Percentiles rank a stretch among this genome's conserved stretches.
Conservation (phyloP, 768 basidiomycete species). For the Lentinus tigrinus region DNA sequence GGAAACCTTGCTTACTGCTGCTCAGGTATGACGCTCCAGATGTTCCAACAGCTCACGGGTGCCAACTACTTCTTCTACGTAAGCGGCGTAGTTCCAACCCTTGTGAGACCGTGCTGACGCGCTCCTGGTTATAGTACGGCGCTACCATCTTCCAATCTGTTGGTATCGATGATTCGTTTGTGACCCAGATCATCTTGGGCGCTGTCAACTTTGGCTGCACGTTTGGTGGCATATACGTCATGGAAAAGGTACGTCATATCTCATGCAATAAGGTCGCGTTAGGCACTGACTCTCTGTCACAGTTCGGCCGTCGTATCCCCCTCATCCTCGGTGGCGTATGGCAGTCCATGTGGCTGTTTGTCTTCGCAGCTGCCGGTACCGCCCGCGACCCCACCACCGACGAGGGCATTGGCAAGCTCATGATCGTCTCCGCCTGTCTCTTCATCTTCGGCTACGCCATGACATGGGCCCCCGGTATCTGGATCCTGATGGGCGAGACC, state of each 20-base stretch:
- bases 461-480: slow-evolving; percentile 75
- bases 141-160: slow-evolving; percentile 69
- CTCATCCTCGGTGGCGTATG: slow-evolving; percentile 69
- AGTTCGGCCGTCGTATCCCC: slow-evolving; percentile 65
- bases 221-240: slow-evolving; percentile 70
- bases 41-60: slow-evolving; percentile 70
- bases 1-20: not conserved
- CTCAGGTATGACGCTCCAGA: slow-evolving; percentile 59
- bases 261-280: not conserved
- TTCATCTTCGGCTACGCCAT: slow-evolving; percentile 72
- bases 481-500: slow-evolving; percentile 78
- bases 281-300: not conserved
- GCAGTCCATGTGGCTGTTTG: slow-evolving; percentile 70
- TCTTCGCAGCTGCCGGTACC: slow-evolving; percentile 72
- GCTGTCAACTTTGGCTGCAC: slow-evolving; percentile 72
- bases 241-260: slow-evolving; percentile 51
- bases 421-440: slow-evolving; percentile 59
- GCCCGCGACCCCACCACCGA: slow-evolving; percentile 51
- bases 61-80: slow-evolving; percentile 70
- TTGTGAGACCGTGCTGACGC: not conserved
- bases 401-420: slow-evolving; percentile 48
- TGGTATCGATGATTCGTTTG: slow-evolving; percentile 63
- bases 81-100: slow-evolving; percentile 1
- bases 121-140: slow-evolving; percentile 30
- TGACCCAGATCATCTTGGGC: slow-evolving; percentile 76